Evolutionary conservation across 2,329 filamentous ascomycete species (phyloP).

Genomic region (Mycosphaerella sp.): DNA sequence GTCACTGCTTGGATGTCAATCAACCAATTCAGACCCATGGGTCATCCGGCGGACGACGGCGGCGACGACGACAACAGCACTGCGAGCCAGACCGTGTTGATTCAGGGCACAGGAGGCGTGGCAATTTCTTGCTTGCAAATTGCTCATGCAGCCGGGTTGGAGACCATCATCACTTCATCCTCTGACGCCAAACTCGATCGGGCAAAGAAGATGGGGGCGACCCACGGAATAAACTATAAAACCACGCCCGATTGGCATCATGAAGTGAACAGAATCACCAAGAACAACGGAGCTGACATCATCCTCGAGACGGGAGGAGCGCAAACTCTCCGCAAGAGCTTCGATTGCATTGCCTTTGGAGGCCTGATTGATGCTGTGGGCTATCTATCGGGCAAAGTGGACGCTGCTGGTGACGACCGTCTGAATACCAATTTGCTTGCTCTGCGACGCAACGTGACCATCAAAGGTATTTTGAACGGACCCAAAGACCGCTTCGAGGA

Average conservation of each 20-base stretch:
- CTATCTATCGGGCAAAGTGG: slow-evolving; percentile 49
- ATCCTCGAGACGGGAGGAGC: slow-evolving; percentile 49
- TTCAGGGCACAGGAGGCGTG: slow-evolving; percentile 43
- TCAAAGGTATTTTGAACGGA: slow-evolving; percentile 54
- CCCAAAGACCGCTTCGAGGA: slow-evolving; percentile 48
- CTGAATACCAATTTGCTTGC: slow-evolving; percentile 55
- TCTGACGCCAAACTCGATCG: slow-evolving; percentile 46
- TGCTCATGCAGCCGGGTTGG: slow-evolving; percentile 39
- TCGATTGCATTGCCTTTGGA: slow-evolving; percentile 39
- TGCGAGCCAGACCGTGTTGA: slow-evolving; percentile 33
- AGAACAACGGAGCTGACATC: slow-evolving; percentile 41
- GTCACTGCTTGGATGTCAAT: slow-evolving; percentile 62
- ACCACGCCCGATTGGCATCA: slow-evolving; percentile 53
- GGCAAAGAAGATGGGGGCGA: slow-evolving; percentile 52
- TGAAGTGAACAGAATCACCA: slow-evolving; percentile 46
- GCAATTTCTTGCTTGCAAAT: slow-evolving; percentile 39
- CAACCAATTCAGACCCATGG: slow-evolving; percentile 53
- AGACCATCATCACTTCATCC: slow-evolving; percentile 54
- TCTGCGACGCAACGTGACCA: slow-evolving; percentile 45
- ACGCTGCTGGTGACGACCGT: slow-evolving; percentile 39
- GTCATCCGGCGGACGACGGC: slow-evolving; percentile 40
- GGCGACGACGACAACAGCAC: slow-evolving; percentile 9
- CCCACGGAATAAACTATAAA: slow-evolving; percentile 57
- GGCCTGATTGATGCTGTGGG: slow-evolving; percentile 39
- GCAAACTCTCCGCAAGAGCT: slow-evolving; percentile 42